A percentile compares a stretch with the other conserved stretches of the same genome.
Conservation (phyloP, 1,284 basidiomycete species). For the Waitea zeae region DNA sequence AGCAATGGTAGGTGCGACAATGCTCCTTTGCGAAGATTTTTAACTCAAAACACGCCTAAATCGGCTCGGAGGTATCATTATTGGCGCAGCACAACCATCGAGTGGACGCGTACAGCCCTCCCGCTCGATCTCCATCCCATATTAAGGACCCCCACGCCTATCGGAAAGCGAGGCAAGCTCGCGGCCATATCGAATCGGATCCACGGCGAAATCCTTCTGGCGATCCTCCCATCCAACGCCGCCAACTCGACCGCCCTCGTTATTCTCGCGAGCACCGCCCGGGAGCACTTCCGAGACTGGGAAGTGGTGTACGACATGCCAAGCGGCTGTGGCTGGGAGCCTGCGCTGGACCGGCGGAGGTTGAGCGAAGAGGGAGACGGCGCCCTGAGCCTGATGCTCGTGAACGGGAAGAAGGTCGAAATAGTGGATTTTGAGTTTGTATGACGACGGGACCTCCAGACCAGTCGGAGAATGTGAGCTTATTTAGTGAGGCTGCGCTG, state of each 20-base stretch:
- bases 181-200: conserved; percentile 10
- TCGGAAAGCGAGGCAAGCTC: conserved; percentile 24
- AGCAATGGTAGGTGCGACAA: conserved; percentile 15
- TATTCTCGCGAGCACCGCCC: conserved; percentile 17
- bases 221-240: conserved; percentile 21
- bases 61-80: conserved; percentile 29
- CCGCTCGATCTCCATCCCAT: conserved; percentile 19
- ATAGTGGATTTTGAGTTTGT: conserved; percentile 19
- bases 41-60: background rate
- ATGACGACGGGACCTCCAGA: no score
- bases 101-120: conserved; percentile 21
- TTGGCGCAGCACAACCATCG: conserved; percentile 17
- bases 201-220: conserved; percentile 11
- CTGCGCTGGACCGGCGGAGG: conserved; percentile 20
- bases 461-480: no score
- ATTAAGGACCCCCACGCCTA: conserved; percentile 20
- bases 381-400: conserved; percentile 18
- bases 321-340: conserved; percentile 19
- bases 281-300: conserved; percentile 20
- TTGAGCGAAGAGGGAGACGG: conserved; percentile 13
- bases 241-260: conserved; percentile 18
- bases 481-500: no score
- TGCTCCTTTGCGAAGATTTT: background rate
- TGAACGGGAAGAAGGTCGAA: conserved; percentile 18
- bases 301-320: conserved; percentile 16